Percentiles rank a stretch among this genome's conserved stretches.
Conservation (phyloP, 176 grass and related monocot genomes). For the Musa troglodytarum region DNA sequence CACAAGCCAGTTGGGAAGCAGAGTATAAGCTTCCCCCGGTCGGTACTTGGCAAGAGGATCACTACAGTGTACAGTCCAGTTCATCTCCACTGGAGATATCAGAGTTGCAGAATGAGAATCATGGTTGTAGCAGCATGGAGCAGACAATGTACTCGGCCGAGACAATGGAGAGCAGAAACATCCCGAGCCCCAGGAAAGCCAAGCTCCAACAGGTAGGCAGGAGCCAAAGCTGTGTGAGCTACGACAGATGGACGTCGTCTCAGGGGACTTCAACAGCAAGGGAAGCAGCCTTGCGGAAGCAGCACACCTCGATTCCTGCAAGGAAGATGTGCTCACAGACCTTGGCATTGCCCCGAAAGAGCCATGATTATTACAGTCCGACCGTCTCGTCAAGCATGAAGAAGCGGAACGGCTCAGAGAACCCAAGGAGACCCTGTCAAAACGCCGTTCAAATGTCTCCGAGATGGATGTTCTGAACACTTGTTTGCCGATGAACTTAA, state of each 20-base stretch:
- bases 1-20: slow-evolving; percentile 34
- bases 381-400: slow-evolving; percentile 84
- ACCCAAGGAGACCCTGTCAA: slow-evolving; percentile 35
- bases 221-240: slow-evolving; percentile 72
- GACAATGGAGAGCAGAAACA: slow-evolving; percentile 93
- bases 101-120: slow-evolving; percentile 29
- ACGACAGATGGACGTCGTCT: slow-evolving; percentile 50
- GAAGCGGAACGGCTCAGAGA: slow-evolving; percentile 56
- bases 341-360: slow-evolving; percentile 36
- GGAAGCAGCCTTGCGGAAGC: slow-evolving; percentile 43
- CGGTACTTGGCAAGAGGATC: slow-evolving; percentile 54
- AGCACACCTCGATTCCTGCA: slow-evolving; percentile 41
- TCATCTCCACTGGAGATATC: slow-evolving; percentile 49
- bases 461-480: slow-evolving; percentile 66
- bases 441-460: slow-evolving; percentile 50
- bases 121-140: slow-evolving; percentile 56
- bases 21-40: slow-evolving; percentile 29
- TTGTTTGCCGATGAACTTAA: slow-evolving; percentile 6
- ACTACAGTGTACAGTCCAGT: slow-evolving; percentile 53
- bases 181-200: slow-evolving; percentile 48
- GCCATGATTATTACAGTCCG: slow-evolving; percentile 72
- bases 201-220: slow-evolving; percentile 51
- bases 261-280: slow-evolving; percentile 23
- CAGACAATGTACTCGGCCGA: slow-evolving; percentile 92
- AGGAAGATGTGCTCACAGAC: slow-evolving; percentile 55